Evolutionary conservation across 371 early-diverging fungal species (phyloP), one percentile per base, ranked within the genome.

Genomic region (Circinella minor): DNA sequence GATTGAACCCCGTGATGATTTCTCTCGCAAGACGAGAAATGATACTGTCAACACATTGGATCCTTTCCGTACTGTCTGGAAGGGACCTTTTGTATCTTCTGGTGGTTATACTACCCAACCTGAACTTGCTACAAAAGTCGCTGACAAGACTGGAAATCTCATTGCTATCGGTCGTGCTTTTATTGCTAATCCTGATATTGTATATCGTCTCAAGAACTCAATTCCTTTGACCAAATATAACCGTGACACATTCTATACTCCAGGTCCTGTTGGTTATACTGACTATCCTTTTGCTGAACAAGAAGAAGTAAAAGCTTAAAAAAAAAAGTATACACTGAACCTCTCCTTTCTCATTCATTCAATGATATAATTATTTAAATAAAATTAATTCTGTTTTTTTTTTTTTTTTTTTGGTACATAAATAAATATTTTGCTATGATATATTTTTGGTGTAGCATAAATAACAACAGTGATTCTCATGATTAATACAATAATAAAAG

Each of bases 171-270:
- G 79, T 14, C 71, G 81, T 27, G 51, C 73, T 10, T 81, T 72
- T 27, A 38, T 63, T 59, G 71, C 81, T 55, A 81, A 81, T 10
- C 81, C 77, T 36, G 81, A 81, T 65, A 68, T 78, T 66, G 69
- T 64, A 9, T 43, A 71, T 36, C 68, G 81, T 15, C 63, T 81
- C 55, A 63, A 68, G 51, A 67, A 78, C 34, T 65, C 57, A 7
- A 77, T 66, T 70, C 55, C 65, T 0, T 59, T 80, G 47, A 76
- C 71, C 54, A 61, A 67, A 18, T 77, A 79, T 51, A 36, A 77
- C 47, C 63, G 80, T 18, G 47, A 20, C 17, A 73, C 72, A n/a
- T 79, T 79, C 39, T 79, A 73, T 38, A 63, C 67, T 4, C 20
- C 20, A 20, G 66, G 49, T 11, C 47, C 64, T 9, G 68, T 34